A percentile compares a stretch with the other conserved stretches of the same genome.
Conservation (phyloP, 495 filamentous ascomycete species). For the Neurospora sp. region DNA sequence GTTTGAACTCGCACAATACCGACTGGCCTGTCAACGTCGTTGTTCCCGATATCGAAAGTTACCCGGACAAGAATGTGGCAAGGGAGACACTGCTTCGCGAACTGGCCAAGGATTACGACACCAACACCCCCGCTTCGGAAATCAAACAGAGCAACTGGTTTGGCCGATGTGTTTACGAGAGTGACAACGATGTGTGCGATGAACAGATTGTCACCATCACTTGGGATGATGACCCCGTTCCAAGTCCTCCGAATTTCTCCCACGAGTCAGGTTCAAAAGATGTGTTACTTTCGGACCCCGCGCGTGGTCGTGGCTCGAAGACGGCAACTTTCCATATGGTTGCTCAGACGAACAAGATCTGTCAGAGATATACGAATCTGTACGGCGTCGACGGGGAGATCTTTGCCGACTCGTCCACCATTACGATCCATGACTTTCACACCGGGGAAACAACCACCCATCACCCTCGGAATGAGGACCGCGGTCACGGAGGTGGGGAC, state of each 20-base stretch:
- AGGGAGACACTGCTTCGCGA: slow-evolving; percentile 33
- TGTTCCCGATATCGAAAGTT: slow-evolving; percentile 81
- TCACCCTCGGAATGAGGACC: slow-evolving; percentile 39
- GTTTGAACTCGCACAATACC: slow-evolving; percentile 44
- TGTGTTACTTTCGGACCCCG: slow-evolving; percentile 1
- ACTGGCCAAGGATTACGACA: slow-evolving; percentile 61
- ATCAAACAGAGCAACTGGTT: slow-evolving; percentile 67
- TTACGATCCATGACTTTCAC: slow-evolving; percentile 54
- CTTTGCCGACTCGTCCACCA: slow-evolving; percentile 59
- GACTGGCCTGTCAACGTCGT: slow-evolving; percentile 84
- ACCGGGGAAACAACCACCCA: slow-evolving; percentile 44
- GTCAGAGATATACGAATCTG: slow-evolving; percentile 67
- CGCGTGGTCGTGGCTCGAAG: slow-evolving; percentile 54
- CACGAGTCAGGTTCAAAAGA: background rate
- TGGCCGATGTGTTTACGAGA: slow-evolving; percentile 87
- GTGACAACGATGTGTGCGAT: slow-evolving; percentile 85
- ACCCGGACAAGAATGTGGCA: slow-evolving; percentile 30
- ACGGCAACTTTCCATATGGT: slow-evolving; percentile 91
- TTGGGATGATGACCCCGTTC: slow-evolving; percentile 61
- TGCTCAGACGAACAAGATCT: slow-evolving; percentile 77
- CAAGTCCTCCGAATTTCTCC: background rate
- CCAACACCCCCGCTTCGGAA: slow-evolving; percentile 34
- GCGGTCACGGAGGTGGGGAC: slow-evolving; percentile 82
- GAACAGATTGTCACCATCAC: slow-evolving; percentile 79
- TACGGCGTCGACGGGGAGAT: slow-evolving; percentile 85